Evolutionary conservation across 495 filamentous ascomycete species (phyloP).

Genomic region (Lasiosphaeria hispida): DNA sequence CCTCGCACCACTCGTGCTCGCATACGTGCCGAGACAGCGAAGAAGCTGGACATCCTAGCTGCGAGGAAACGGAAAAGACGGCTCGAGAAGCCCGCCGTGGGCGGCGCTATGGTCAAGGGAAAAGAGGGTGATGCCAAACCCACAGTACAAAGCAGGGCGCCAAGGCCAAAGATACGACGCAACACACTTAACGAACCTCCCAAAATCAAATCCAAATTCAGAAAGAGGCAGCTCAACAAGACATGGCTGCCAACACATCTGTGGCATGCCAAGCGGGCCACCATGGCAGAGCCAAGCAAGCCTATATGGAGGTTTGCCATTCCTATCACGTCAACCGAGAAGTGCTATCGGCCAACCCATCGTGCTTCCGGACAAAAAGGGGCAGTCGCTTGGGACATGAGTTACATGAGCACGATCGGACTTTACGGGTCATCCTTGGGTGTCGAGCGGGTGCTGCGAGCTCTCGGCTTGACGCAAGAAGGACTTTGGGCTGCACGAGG

Average conservation of each 20-base stretch:
- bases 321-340: conserved; percentile 79
- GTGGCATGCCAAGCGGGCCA: conserved; percentile 89
- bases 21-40: conserved; percentile 79
- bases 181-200: conserved; percentile 66
- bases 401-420: conserved; percentile 85
- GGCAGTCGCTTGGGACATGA: conserved; percentile 86
- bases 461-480: conserved; percentile 58
- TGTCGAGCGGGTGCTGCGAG: conserved; percentile 61
- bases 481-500: conserved; percentile 60
- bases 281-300: conserved; percentile 73
- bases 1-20: conserved; percentile 64
- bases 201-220: conserved; percentile 66
- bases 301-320: conserved; percentile 88
- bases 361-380: conserved; percentile 61
- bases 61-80: conserved; percentile 55
- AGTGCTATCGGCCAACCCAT: conserved; percentile 85
- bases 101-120: background rate
- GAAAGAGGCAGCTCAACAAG: conserved; percentile 84
- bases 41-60: conserved; percentile 65
- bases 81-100: conserved; percentile 35
- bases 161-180: conserved; percentile 67
- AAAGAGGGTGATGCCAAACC: background rate
- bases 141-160: conserved; percentile 39
- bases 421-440: conserved; percentile 65
- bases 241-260: conserved; percentile 94